Conservation (phyloP, 2,329 filamentous ascomycete species). For the Alternaria sp. region DNA sequence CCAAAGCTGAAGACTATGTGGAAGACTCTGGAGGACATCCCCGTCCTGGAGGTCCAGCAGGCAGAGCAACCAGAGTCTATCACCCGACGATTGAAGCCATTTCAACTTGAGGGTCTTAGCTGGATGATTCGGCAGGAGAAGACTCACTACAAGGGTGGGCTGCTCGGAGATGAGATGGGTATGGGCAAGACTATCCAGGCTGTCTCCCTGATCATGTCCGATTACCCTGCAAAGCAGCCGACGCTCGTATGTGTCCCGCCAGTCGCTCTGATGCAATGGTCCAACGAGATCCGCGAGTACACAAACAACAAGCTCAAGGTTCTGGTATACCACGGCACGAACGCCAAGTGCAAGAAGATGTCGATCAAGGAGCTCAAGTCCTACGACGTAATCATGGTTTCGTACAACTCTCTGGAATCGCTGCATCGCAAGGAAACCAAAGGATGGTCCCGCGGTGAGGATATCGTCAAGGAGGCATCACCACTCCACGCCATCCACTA, state of each 20-base stretch:
- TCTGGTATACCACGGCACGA: conserved; percentile 87
- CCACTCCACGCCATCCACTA: conserved; percentile 83
- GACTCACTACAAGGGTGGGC: conserved; percentile 82
- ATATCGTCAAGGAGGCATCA: conserved; percentile 78
- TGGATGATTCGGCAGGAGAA: conserved; percentile 96
- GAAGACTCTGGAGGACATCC: conserved; percentile 72
- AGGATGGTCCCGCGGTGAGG: conserved; percentile 81
- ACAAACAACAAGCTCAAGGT: conserved; percentile 91
- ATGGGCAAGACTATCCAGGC: conserved; percentile 99
- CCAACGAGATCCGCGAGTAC: conserved; percentile 64
- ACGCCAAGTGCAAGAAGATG: conserved; percentile 79
- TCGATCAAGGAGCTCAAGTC: conserved; percentile 76
- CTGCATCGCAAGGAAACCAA: conserved; percentile 92
- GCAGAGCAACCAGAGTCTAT: conserved; percentile 79
- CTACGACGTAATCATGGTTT: conserved; percentile 96
- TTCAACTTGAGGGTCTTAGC: conserved; percentile 89
- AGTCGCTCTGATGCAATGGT: conserved; percentile 96
- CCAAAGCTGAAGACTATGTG: conserved; percentile 86
- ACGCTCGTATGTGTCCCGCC: conserved; percentile 90
- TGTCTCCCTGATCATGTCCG: conserved; percentile 97
- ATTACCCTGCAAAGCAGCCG: conserved; percentile 83
- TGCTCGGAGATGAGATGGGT: conserved; percentile 97
- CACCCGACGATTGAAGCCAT: conserved; percentile 83
- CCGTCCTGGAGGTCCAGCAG: conserved; percentile 68
- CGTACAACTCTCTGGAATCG: conserved; percentile 89